phyloP scores from a whole-genome alignment of 2,329 filamentous ascomycete genomes.

The Remersonia thermophila region DNA sequence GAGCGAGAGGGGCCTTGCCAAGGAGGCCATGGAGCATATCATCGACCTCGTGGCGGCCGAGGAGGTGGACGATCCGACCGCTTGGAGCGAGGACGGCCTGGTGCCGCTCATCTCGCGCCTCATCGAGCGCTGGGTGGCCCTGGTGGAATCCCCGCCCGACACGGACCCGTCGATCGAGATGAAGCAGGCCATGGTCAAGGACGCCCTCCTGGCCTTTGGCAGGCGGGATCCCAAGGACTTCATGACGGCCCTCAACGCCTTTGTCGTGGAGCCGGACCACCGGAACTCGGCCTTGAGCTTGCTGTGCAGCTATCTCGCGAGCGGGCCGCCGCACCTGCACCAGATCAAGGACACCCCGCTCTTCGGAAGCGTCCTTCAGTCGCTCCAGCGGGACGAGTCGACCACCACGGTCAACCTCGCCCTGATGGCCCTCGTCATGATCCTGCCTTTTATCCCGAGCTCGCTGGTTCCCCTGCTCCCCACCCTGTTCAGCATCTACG shows the following conservation, averaged over 20 bases:
- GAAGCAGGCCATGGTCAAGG: constrained; percentile 38
- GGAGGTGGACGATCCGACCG: constrained; percentile 40
- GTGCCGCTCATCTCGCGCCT: constrained; percentile 45
- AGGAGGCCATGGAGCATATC: constrained; percentile 52
- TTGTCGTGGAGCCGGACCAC: constrained; percentile 51
- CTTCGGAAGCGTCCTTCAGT: constrained; percentile 59
- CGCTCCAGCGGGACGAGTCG: constrained; percentile 65
- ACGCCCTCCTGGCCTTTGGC: constrained; percentile 47
- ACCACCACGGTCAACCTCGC: constrained; percentile 65
- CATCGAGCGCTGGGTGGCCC: constrained; percentile 44
- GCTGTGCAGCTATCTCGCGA: constrained; percentile 59
- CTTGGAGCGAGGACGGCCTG: constrained; percentile 26
- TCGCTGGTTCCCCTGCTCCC: constrained; percentile 57
- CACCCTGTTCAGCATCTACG: constrained; percentile 70
- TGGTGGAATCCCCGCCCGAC: constrained; percentile 26
- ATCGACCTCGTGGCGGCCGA: constrained; percentile 53
- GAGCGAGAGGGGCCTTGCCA: constrained; percentile 49
- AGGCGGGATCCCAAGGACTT: constrained; percentile 59
- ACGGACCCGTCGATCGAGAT: constrained; percentile 28
- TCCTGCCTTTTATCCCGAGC: constrained; percentile 67
- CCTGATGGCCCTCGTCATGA: constrained; percentile 65
- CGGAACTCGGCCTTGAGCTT: constrained; percentile 54
- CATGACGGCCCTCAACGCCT: constrained; percentile 51
- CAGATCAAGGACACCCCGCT: constrained; percentile 59
- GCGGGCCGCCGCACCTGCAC: constrained; percentile 69